phyloP scores from a whole-genome alignment of 306 rosid genomes.

The Chamaecrista fasciculata region DNA sequence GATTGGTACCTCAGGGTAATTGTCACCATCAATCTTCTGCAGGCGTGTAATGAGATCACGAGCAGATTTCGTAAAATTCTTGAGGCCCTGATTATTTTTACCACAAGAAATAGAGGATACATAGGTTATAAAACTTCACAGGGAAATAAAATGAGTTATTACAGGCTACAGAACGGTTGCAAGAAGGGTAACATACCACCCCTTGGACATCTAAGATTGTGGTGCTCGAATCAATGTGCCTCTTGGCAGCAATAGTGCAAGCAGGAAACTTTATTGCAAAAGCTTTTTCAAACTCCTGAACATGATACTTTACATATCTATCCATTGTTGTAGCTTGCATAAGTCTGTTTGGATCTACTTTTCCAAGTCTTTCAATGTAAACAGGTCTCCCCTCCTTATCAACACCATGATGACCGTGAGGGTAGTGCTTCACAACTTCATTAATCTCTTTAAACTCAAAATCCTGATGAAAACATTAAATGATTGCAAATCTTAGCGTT shows the following conservation, averaged over 20 bases:
- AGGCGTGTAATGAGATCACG: slow-evolving; percentile 75
- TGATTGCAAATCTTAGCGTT: slow-evolving; percentile 5
- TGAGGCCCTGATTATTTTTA: slow-evolving; percentile 62
- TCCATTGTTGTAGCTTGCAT: slow-evolving; percentile 95
- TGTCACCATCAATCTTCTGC: slow-evolving; percentile 93
- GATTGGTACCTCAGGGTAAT: slow-evolving; percentile 86
- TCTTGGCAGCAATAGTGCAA: slow-evolving; percentile 94
- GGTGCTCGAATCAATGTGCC: slow-evolving; percentile 95
- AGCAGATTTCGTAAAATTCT: slow-evolving; percentile 92
- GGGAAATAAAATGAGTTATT: slow-evolving; percentile 11
- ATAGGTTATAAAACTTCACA: background rate
- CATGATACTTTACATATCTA: slow-evolving; percentile 86
- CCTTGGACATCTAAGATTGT: slow-evolving; percentile 98
- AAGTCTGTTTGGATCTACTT: slow-evolving; percentile 88
- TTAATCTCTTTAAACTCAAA: slow-evolving; percentile 77
- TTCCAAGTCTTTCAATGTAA: slow-evolving; percentile 93
- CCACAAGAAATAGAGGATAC: slow-evolving; percentile 13
- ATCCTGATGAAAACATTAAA: slow-evolving; percentile 52
- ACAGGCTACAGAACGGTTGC: slow-evolving; percentile 12
- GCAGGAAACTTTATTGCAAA: slow-evolving; percentile 94
- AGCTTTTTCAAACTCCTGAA: slow-evolving; percentile 82
- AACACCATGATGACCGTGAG: slow-evolving; percentile 94
- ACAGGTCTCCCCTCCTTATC: slow-evolving; percentile 97
- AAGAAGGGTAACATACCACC: slow-evolving; percentile 63
- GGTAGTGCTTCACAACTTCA: slow-evolving; percentile 82